Base-by-base conservation (phyloP, 306 rosid genomes). In the Luffa aegyptiaca region DNA sequence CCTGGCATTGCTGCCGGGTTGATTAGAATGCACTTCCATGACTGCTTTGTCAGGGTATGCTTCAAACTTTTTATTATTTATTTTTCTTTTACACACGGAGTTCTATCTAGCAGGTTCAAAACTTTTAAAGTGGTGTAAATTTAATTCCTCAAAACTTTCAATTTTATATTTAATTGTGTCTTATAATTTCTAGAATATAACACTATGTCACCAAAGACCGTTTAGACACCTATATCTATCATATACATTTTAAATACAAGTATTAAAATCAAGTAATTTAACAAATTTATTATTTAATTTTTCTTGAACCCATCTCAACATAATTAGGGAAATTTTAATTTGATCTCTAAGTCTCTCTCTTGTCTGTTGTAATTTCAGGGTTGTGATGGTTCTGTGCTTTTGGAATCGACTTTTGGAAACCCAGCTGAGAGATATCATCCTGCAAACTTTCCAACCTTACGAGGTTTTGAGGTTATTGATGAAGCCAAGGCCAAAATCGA, bases 11-110 rank as follows among this genome's bases (percentile, higher is more conserved):
- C 88, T 42, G 86, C 88, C 42, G 86, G 85, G 42, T 84, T 84
- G 37, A 80, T 87, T 3, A 64, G 88, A 75, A 59, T 87, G 82
- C 86, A 87, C 58, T 87, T 84, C 66, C 88, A 87, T 16, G 90
- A 87, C 48, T 87, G 88, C 8, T 87, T 87, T 62, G 88, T 84
- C 6, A 82, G 90, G 85, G 88, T 87, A 68, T 1, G 52, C 0
- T 41, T 41, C 75, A 17, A 36, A 6, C 3, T 14, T 66, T 16
- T 3, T n/a, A 59, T 13, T 37, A 37, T 14, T 53, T 35, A 10
- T 2, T 2, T 59, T 9, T 0, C 31, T 26, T 26, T 26, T 26
- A 26, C 31, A 26, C 31, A 26, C 31, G 1, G 1, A 26, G 31
- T 26, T 26, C 31, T 26, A 26, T 26, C 31, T 26, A 26, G 31